These are phyloP conservation scores for Iodosphaeria phyllophila DNA, from an alignment of 2,329 filamentous ascomycete genomes.

Conservation along the genomic window DNA sequence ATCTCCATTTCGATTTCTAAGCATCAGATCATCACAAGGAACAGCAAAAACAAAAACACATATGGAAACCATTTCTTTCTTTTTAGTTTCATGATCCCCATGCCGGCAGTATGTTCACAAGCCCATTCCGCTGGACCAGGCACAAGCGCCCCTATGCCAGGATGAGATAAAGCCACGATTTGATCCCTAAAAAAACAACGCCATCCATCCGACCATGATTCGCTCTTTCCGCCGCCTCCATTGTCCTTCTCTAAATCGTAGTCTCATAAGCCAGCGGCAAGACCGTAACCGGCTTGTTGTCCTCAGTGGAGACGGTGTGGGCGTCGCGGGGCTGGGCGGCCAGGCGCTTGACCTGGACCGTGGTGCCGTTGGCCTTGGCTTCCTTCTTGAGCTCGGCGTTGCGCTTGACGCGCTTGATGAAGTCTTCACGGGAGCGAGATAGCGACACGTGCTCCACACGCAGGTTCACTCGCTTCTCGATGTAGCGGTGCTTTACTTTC, in stretches of 20 bases:
- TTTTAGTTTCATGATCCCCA: too few species aligned
- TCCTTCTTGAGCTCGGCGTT: conserved; percentile 86
- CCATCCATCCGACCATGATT: too few species aligned
- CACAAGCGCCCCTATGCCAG: too few species aligned
- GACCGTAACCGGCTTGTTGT: conserved; percentile 81
- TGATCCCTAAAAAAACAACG: too few species aligned
- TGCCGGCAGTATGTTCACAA: too few species aligned
- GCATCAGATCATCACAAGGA: too few species aligned
- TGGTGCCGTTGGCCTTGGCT: conserved; percentile 76
- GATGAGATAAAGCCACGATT: too few species aligned
- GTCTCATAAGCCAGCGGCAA: conserved; percentile 93
- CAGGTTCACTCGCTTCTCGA: conserved; percentile 99
- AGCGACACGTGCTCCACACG: conserved; percentile 92
- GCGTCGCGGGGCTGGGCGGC: conserved; percentile 64
- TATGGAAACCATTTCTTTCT: too few species aligned
- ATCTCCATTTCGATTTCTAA: too few species aligned
- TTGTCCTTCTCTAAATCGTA: conserved; percentile 84
- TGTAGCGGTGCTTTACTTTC: conserved; percentile 97
- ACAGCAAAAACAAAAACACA: too few species aligned
- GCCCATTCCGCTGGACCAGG: too few species aligned
- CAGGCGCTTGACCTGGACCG: conserved; percentile 85
- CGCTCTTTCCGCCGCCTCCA: too few species aligned
- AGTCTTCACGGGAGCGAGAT: conserved; percentile 92
- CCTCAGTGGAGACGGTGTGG: conserved; percentile 59
- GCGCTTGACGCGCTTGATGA: conserved; percentile 88